A percentile compares a stretch with the other conserved stretches of the same genome.
phyloP scores from a whole-genome alignment of 2,329 filamentous ascomycete species.

The Pseudocercospora vitis region DNA sequence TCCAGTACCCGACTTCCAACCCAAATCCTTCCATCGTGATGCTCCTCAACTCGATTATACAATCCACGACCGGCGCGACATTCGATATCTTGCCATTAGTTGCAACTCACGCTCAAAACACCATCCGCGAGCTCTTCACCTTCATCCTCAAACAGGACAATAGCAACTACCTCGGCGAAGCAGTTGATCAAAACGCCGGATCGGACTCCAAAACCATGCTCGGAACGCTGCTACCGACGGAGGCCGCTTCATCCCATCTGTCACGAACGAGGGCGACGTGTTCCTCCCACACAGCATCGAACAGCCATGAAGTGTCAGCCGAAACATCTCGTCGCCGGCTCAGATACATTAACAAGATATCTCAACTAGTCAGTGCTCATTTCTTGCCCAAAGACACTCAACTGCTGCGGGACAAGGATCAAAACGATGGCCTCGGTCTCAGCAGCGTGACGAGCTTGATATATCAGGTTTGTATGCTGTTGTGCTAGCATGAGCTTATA shows the following conservation, averaged over 20 bases:
- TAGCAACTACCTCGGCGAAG: slow-evolving; percentile 36
- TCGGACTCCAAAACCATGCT: slow-evolving; percentile 37
- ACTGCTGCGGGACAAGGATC: slow-evolving; percentile 38
- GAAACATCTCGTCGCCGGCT: slow-evolving; percentile 39
- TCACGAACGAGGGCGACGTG: slow-evolving; percentile 28
- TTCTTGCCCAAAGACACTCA: slow-evolving; percentile 45
- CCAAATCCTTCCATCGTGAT: neutral
- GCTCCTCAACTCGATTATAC: neutral
- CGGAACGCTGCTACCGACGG: slow-evolving; percentile 46
- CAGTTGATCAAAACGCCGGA: slow-evolving; percentile 31
- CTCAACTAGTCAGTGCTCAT: slow-evolving; percentile 41
- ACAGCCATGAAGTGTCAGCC: slow-evolving; percentile 43
- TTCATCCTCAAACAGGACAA: slow-evolving; percentile 32
- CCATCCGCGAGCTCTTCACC: slow-evolving; percentile 25
- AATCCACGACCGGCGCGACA: slow-evolving; percentile 10
- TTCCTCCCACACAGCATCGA: slow-evolving; percentile 29
- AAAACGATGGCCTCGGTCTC: slow-evolving; percentile 40
- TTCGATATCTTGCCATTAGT: slow-evolving; percentile 5
- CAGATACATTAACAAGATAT: slow-evolving; percentile 42
- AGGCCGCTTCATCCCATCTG: slow-evolving; percentile 44
- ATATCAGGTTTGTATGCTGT: no score
- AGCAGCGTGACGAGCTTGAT: slow-evolving; percentile 42
- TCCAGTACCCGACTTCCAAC: neutral
- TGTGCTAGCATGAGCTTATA: neutral
- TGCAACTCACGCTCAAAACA: slow-evolving; percentile 20